phyloP scores from a whole-genome alignment of 352 stramenopile genomes.

The Pythium rhizo-oryzae region DNA sequence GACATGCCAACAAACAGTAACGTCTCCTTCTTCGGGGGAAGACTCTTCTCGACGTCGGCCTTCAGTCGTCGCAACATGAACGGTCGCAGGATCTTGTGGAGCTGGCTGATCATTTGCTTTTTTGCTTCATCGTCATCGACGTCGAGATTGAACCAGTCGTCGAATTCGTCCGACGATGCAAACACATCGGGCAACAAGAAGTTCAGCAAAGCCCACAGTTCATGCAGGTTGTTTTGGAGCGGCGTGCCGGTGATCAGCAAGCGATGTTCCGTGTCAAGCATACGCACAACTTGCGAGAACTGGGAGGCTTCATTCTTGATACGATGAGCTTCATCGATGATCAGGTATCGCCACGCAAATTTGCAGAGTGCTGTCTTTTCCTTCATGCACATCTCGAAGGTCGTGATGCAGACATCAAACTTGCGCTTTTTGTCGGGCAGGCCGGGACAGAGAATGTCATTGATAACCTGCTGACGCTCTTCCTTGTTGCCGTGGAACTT shows the following conservation, averaged over 20 bases:
- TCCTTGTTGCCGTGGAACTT: conserved; percentile 94
- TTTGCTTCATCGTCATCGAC: conserved; percentile 89
- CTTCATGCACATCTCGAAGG: conserved; percentile 96
- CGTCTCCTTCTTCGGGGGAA: conserved; percentile 98
- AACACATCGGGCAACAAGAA: conserved; percentile 96
- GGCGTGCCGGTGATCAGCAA: conserved; percentile 95
- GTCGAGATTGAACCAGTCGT: conserved; percentile 90
- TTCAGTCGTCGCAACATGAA: conserved; percentile 99
- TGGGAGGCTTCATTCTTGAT: conserved; percentile 91
- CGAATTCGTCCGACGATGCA: conserved; percentile 83
- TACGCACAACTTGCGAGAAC: conserved; percentile 82
- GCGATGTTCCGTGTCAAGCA: conserved; percentile 83
- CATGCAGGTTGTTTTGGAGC: conserved; percentile 95
- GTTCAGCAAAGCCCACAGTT: conserved; percentile 95
- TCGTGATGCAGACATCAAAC: conserved; percentile 97
- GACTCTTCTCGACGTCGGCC: conserved; percentile 98
- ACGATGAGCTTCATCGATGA: conserved; percentile 89
- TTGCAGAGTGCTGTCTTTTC: conserved; percentile 89
- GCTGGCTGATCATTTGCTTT: conserved; percentile 89
- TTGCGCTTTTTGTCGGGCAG: conserved; percentile 91
- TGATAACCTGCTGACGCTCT: conserved; percentile 83
- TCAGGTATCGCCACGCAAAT: conserved; percentile 90
- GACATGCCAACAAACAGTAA: conserved; percentile 92
- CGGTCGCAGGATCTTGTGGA: conserved; percentile 90
- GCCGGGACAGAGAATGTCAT: conserved; percentile 89